Evolutionary conservation across 345 rosid species (phyloP).

Genomic region (Salix brachista): DNA sequence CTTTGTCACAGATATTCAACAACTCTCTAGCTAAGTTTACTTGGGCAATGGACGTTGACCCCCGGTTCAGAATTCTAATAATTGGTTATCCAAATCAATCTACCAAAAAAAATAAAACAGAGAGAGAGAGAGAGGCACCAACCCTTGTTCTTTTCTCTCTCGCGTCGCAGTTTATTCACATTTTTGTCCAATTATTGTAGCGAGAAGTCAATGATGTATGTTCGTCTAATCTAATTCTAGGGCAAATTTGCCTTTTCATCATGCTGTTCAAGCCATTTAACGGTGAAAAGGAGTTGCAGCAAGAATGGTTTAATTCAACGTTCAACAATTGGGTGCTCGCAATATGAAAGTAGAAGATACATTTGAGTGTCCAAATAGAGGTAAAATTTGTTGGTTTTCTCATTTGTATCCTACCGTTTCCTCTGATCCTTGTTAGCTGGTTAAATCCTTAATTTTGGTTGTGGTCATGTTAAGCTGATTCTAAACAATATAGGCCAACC

Average conservation of each 20-base stretch:
- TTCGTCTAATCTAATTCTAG: conserved; percentile 29
- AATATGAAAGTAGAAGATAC: background rate
- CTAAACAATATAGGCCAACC: too few relatives aligned
- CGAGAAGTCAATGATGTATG: conserved; percentile 12
- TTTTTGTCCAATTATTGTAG: conserved; percentile 2
- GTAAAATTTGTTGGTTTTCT: background rate
- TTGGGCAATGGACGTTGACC: conserved; percentile 97
- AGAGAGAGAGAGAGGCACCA: background rate
- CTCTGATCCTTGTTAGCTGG: too few relatives aligned
- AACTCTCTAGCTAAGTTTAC: conserved; percentile 89
- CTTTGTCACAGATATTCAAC: conserved; percentile 66
- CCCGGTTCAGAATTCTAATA: conserved; percentile 72
- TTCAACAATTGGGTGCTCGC: background rate
- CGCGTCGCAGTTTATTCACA: conserved; percentile 6
- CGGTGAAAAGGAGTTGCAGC: background rate
- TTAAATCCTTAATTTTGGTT: too few relatives aligned
- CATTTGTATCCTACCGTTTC: too few relatives aligned
- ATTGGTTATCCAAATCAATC: background rate
- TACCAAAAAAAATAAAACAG: too few relatives aligned
- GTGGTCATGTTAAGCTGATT: too few relatives aligned
- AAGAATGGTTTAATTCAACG: background rate
- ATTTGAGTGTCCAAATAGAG: background rate
- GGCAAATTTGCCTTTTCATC: conserved; percentile 12
- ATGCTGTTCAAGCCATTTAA: conserved; percentile 4
- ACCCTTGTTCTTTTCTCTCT: background rate